Conservation (phyloP, 768 basidiomycete genomes). For the Hygrocybe punicea region DNA sequence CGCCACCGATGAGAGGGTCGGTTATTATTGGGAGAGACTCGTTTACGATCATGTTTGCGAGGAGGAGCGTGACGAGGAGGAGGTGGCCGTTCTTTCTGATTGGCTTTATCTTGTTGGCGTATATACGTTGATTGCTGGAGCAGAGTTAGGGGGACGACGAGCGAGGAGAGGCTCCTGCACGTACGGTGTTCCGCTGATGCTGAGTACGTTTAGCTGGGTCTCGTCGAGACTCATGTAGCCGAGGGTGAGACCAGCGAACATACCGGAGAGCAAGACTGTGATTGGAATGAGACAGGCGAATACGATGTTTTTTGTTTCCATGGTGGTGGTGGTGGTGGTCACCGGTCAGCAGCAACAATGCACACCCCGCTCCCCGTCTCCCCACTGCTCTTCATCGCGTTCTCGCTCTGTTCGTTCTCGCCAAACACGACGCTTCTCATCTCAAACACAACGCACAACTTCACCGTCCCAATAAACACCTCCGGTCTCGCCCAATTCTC, state of each 20-base stretch:
- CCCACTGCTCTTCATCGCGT: too few relatives aligned
- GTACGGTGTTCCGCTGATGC: slow-evolving; percentile 79
- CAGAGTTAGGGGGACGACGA: slow-evolving; percentile 1
- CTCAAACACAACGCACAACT: neutral
- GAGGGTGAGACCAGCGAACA: slow-evolving; percentile 89
- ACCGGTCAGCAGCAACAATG: too few relatives aligned
- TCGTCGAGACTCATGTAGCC: slow-evolving; percentile 93
- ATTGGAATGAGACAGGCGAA: slow-evolving; percentile 70
- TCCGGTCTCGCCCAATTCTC: neutral
- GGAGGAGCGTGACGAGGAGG: slow-evolving; percentile 74
- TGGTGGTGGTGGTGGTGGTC: too few relatives aligned
- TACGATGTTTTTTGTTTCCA: slow-evolving; percentile 31
- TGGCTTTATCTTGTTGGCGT: slow-evolving; percentile 83
- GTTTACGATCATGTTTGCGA: slow-evolving; percentile 92
- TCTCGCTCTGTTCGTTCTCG: too few relatives aligned
- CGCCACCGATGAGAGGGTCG: slow-evolving; percentile 76
- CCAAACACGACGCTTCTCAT: neutral
- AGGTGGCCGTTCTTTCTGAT: slow-evolving; percentile 82
- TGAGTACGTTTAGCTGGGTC: slow-evolving; percentile 85
- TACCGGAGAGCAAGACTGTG: slow-evolving; percentile 75
- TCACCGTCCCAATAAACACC: neutral
- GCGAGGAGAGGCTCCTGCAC: slow-evolving; percentile 24
- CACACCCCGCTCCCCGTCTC: too few relatives aligned
- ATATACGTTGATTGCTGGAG: slow-evolving; percentile 69
- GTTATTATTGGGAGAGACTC: slow-evolving; percentile 83